Base-by-base conservation (phyloP, 805 yeast genomes). In the Starmera quercuum region DNA sequence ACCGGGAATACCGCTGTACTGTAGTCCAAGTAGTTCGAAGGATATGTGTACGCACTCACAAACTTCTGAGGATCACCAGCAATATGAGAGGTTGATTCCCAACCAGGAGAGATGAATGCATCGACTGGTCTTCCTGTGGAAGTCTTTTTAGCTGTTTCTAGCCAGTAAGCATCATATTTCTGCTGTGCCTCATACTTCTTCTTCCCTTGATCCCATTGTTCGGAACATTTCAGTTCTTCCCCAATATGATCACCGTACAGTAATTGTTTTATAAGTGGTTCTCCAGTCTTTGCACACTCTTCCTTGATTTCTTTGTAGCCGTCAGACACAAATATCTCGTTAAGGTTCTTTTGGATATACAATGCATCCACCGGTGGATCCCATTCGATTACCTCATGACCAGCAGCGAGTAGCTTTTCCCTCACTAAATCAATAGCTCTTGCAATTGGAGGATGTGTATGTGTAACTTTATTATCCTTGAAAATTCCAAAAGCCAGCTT, bases 301-400 rank as follows among this genome's bases (percentile, higher is more conserved):
- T n/a, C 18, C 10, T 11, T 12, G 12, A 26, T 32, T n/a, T 32
- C 35, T 17, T 32, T 27, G 12, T 20, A 27, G 20, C 31, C 35
- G 28, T 32, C 35, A 27, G 35, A 29, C 6, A 31, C 17, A 11
- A 32, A 32, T 7, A 26, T 32, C 7, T n/a, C 20, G 23, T 30
- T 22, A 5, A 31, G 13, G 12, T 27, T 8, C 17, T 47, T 35
- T 74, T 78, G 68, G 7, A 75, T 71, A 37, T 66, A 53, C 17
- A 27, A 12, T 4, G 30, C 20, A 18, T 27, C 21, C 12, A 38
- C 14, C 62, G 69, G 19, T 19, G 74, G 64, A 19, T 62, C 59
- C 68, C 75, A 64, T 32, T 67, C 68, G 27, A 75, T 58, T 9
- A 72, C 62, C 36, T 68, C 71, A 37, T 70, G 76, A 20, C 82